A percentile compares a stretch with the other conserved stretches of the same genome.
Conservation (phyloP, 2,329 filamentous ascomycete genomes). For the Fusarium caatingaense region DNA sequence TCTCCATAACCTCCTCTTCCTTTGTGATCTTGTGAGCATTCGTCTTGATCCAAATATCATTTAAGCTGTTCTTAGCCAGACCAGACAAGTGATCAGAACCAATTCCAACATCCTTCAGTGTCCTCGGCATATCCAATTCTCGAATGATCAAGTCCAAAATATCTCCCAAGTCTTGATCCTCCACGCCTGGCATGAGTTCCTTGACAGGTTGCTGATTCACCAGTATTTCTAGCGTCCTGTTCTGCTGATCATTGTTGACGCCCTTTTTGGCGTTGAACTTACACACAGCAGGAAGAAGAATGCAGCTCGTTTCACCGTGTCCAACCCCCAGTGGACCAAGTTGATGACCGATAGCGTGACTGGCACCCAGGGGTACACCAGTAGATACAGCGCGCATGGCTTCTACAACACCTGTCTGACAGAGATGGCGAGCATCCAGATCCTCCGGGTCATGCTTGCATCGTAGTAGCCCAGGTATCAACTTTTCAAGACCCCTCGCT, state of each 20-base stretch:
- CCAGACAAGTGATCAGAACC: neutral
- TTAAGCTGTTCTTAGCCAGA: slow-evolving; percentile 12
- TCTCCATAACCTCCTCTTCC: slow-evolving; percentile 13
- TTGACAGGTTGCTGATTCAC: neutral
- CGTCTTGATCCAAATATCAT: slow-evolving; percentile 17
- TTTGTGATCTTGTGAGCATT: slow-evolving; percentile 10
- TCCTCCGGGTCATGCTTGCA: slow-evolving; percentile 4
- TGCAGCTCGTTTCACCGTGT: slow-evolving; percentile 16
- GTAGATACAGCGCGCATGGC: slow-evolving; percentile 18
- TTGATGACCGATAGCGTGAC: slow-evolving; percentile 25
- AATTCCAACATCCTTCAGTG: neutral
- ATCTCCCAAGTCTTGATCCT: neutral
- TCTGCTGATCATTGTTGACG: neutral
- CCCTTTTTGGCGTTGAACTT: slow-evolving; percentile 6
- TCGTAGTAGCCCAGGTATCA: slow-evolving; percentile 1
- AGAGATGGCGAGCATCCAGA: slow-evolving; percentile 11
- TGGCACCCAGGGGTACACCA: slow-evolving; percentile 14
- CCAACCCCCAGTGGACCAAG: slow-evolving; percentile 11
- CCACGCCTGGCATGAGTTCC: neutral
- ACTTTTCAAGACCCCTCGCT: neutral
- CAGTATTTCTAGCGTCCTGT: neutral
- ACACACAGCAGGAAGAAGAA: slow-evolving; percentile 18
- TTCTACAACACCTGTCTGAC: slow-evolving; percentile 1
- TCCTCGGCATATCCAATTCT: slow-evolving; percentile 5
- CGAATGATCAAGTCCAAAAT: slow-evolving; percentile 10